Conservation (phyloP, 805 yeast species). For the Nakazawaea ernobii region DNA sequence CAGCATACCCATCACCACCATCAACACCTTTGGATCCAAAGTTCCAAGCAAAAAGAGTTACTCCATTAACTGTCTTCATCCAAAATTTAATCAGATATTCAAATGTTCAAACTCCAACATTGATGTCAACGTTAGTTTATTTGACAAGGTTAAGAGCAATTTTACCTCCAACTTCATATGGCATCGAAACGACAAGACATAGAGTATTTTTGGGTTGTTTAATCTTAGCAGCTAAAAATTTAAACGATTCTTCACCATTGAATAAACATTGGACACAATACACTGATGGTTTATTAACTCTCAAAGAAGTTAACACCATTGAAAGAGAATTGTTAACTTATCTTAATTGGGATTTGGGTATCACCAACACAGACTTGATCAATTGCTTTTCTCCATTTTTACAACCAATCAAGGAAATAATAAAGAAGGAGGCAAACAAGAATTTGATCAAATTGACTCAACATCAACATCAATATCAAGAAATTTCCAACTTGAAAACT, state of each 20-base stretch:
- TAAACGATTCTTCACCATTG: conserved; percentile 91
- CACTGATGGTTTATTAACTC: conserved; percentile 75
- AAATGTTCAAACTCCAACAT: conserved; percentile 90
- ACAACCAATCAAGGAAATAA: conserved; percentile 58
- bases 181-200: conserved; percentile 91
- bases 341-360: conserved; percentile 79
- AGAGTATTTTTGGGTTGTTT: conserved; percentile 86
- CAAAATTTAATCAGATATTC: conserved; percentile 68
- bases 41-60: conserved; percentile 23
- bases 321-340: conserved; percentile 82
- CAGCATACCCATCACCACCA: conserved; percentile 33
- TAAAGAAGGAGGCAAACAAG: conserved; percentile 17
- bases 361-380: conserved; percentile 65
- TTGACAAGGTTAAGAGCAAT: conserved; percentile 69
- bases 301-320: conserved; percentile 81
- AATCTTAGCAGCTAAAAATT: conserved; percentile 84
- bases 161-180: conserved; percentile 83
- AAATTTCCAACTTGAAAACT: neutral
- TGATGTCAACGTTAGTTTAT: conserved; percentile 88
- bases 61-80: conserved; percentile 57
- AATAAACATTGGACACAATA: conserved; percentile 95
- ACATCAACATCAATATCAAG: conserved; percentile 2
- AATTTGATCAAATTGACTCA: conserved; percentile 5
- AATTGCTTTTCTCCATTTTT: conserved; percentile 70
- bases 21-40: conserved; percentile 25